Base-by-base conservation (phyloP, 257 asterid genomes). In the Jacaranda copaia region DNA sequence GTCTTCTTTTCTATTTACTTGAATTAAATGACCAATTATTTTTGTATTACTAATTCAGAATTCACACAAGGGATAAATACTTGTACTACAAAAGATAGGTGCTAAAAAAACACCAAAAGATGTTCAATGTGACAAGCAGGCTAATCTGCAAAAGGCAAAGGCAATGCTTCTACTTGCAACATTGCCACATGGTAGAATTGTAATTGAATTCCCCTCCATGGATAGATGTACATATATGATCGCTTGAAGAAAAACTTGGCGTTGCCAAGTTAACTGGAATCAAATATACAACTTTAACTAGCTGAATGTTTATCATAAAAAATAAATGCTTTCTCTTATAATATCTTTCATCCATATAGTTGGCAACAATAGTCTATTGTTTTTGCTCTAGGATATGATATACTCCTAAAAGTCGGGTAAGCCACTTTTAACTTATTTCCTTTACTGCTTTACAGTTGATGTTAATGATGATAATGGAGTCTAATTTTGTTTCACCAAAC, bases 31-130 rank as follows among this genome's bases (percentile, higher is more conserved):
- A 65, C 80, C 81, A 76, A 79, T 79, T 49, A 19, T 58, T 80
- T 56, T 61, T 73, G 49, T 46, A 35, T 36, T 70, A 36, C 68
- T 58, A 39, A 20, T 42, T 42, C 88, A 95, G 99, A 93, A 95
- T 85, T 93, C 93, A 15, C 81, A 86, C 61, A 91, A 89, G 80
- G 98, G 98, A 48, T 84, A 82, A 3, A 82, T 93, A 75, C 84
- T 84, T 36, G 98, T 98, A 78, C 89, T 95, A 59, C 98, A 95
- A 81, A 93, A 84, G 85, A 88, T 95, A 68, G 99, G 98, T 77
- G 90, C 88, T 20, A 91, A 88, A 87, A 91, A 73, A 89, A 95
- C 91, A 79, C 99, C 99, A 51, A 97, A 87, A 80, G 96, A 93
- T 57, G 90, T 87, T 72, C 88, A 97, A 78, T 82, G 82, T 68